These are phyloP conservation scores for Candida wancherniae DNA, from an alignment of 805 yeast species.

Conservation along the genomic window DNA sequence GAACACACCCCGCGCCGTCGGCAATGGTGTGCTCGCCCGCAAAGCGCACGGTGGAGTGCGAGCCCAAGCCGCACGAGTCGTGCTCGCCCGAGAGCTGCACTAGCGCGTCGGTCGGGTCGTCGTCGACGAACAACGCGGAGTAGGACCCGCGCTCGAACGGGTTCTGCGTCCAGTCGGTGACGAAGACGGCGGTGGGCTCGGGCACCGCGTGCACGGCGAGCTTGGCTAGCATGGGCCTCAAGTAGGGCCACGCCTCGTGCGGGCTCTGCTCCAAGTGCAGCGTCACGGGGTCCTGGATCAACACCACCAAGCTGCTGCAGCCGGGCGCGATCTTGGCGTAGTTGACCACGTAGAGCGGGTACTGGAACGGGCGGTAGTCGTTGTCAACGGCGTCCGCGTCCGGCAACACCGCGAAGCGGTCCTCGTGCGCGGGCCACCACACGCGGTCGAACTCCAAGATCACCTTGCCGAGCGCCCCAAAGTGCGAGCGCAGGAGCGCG, in stretches of 20 bases:
- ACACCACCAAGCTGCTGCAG: conserved; percentile 46
- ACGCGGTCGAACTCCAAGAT: conserved; percentile 58
- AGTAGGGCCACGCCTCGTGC: conserved; percentile 49
- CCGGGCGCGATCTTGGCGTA: conserved; percentile 29
- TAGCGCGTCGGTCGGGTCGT: conserved; percentile 62
- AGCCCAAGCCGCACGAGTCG: conserved; percentile 37
- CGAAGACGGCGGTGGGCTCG: conserved; percentile 34
- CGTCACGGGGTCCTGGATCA: conserved; percentile 73
- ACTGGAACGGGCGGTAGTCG: conserved; percentile 45
- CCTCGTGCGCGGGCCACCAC: conserved; percentile 51
- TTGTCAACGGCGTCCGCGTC: conserved; percentile 8
- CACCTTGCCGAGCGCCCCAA: conserved; percentile 71
- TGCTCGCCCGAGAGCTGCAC: conserved; percentile 50
- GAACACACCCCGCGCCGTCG: conserved; percentile 90
- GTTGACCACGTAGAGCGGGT: conserved; percentile 61
- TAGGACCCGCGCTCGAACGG: conserved; percentile 81
- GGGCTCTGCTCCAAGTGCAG: conserved; percentile 51
- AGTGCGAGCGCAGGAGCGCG: conserved; percentile 47
- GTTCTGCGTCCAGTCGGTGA: conserved; percentile 74
- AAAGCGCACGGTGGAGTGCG: conserved; percentile 56
- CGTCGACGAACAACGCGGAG: conserved; percentile 62
- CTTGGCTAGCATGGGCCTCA: conserved; percentile 48
- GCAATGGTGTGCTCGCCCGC: conserved; percentile 88
- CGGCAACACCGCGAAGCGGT: conserved; percentile 20
- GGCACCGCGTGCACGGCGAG: conserved; percentile 10